Evolutionary conservation across 257 asterid species (phyloP), one percentile per base, ranked within the genome.

Genomic region (Coffea eugenioides): DNA sequence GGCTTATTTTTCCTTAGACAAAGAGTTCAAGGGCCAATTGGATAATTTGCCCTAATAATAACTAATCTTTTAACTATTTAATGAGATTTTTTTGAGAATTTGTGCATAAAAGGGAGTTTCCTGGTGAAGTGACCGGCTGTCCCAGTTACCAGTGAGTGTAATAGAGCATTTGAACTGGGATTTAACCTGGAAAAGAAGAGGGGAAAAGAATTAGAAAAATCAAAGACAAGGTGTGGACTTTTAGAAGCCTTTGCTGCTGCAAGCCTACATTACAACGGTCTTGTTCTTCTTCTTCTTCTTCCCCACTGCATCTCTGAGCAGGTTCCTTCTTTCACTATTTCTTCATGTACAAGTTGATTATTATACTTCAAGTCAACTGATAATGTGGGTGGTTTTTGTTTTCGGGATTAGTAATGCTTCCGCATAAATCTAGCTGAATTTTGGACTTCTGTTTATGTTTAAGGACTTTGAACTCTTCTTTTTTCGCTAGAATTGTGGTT

Each of bases 241-340:
- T 73, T 71, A 39, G 79, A 71, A 64, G 69, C 56, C 12, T 56
- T 18, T 64, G 74, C 78, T 75, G 34, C 15, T 57, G 36, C 31
- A n/a, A 21, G 23, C 54, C 15, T 0, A 41, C 48, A 69, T 25
- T 21, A 18, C 70, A 83, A 84, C 84, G 88, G 82, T 68, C 83
- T 41, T 65, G 70, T 31, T 31, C 34, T 74, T 71, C 73, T 77
- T 52, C 52, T 15, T 21, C 80, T 27, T 39, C 66, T 51, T 62
- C 75, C 80, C 16, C 77, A 12, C 52, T 62, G 36, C 54, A 34
- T 61, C 69, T 51, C 49, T 41, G 23, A 66, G 23, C 68, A 68
- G 80, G 86, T 80, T 68, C 65, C 61, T 21, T 45, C 52, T 41
- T 77, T 75, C 25, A 34, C 48, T 65, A 25, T 49, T 75, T 73